Evolutionary conservation across 1,139 yeast genomes (phyloP).

Genomic region (Taiozyma sp.): DNA sequence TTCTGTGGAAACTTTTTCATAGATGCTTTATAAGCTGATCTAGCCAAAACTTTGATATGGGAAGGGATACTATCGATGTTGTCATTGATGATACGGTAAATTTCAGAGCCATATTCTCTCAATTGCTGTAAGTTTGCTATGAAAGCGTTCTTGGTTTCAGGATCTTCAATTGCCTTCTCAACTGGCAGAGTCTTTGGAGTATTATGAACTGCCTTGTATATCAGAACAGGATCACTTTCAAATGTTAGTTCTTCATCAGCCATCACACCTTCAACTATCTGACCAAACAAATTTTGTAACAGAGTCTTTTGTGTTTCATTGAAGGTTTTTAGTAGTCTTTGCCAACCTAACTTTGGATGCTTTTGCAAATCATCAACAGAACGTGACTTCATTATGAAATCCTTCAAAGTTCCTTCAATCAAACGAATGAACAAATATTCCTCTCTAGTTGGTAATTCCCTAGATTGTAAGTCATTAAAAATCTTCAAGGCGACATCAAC

Average conservation of each 20-base stretch:
- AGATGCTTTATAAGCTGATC: conserved; percentile 27
- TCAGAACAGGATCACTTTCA: conserved; percentile 78
- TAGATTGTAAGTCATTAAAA: conserved; percentile 18
- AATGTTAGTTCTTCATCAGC: conserved; percentile 54
- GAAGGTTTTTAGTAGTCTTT: conserved; percentile 47
- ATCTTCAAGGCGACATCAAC: conserved; percentile 22
- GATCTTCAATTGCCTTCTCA: conserved; percentile 74
- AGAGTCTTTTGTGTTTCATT: conserved; percentile 59
- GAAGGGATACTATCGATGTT: conserved; percentile 52
- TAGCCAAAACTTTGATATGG: conserved; percentile 50
- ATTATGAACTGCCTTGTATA: conserved; percentile 44
- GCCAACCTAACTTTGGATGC: conserved; percentile 31
- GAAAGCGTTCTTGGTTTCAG: conserved; percentile 63
- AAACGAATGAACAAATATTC: conserved; percentile 68
- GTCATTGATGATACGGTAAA: conserved; percentile 43
- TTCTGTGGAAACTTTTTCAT: conserved; percentile 47
- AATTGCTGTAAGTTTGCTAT: conserved; percentile 70
- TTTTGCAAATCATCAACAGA: conserved; percentile 20
- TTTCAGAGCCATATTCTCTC: conserved; percentile 64
- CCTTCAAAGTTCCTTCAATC: conserved; percentile 46
- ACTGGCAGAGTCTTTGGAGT: conserved; percentile 43
- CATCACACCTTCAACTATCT: conserved; percentile 36
- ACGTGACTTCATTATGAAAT: conserved; percentile 20
- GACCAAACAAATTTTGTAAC: conserved; percentile 49
- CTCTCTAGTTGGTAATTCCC: conserved; percentile 47